Percentiles rank a stretch among this genome's conserved stretches.
These are phyloP conservation scores for Acanthamoeba pearcei DNA, from an alignment of 208 protist genomes.

Conservation along the genomic window DNA sequence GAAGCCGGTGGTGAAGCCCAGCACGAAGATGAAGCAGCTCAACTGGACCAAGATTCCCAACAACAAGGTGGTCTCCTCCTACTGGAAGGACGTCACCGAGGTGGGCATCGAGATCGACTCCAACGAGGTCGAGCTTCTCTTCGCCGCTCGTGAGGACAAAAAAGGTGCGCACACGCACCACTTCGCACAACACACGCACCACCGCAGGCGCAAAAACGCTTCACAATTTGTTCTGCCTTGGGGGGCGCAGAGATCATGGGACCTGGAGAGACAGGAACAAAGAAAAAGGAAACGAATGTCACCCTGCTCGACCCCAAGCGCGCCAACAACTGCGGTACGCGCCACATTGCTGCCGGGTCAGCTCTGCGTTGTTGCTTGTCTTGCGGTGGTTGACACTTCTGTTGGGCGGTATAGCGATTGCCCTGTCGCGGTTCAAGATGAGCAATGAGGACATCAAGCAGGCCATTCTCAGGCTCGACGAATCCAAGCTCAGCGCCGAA, in stretches of 20 bases:
- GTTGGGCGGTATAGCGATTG: neutral
- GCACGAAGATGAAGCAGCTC: constrained; percentile 54
- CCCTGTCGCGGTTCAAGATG: constrained; percentile 2
- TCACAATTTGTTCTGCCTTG: too few relatives aligned
- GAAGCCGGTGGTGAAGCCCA: constrained; percentile 50
- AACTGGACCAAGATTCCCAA: constrained; percentile 57
- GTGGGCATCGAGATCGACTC: neutral
- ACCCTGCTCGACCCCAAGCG: constrained; percentile 18
- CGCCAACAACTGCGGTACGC: constrained; percentile 47
- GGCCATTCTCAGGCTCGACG: constrained; percentile 42
- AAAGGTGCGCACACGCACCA: neutral
- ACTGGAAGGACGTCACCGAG: constrained; percentile 44
- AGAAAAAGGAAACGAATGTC: neutral
- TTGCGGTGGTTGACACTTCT: constrained; percentile 27
- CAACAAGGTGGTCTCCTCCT: constrained; percentile 21
- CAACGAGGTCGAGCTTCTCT: neutral
- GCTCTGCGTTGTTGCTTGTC: too few relatives aligned
- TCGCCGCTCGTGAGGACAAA: constrained; percentile 13
- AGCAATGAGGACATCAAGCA: constrained; percentile 27
- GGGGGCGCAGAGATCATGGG: neutral
- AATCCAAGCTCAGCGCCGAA: neutral
- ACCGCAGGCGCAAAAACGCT: too few relatives aligned
- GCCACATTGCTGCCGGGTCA: neutral
- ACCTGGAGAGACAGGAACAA: neutral
- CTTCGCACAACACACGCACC: too few relatives aligned